These are phyloP conservation scores for Boechera divaricarpa DNA, from an alignment of 345 rosid species.

Conservation along the genomic window DNA sequence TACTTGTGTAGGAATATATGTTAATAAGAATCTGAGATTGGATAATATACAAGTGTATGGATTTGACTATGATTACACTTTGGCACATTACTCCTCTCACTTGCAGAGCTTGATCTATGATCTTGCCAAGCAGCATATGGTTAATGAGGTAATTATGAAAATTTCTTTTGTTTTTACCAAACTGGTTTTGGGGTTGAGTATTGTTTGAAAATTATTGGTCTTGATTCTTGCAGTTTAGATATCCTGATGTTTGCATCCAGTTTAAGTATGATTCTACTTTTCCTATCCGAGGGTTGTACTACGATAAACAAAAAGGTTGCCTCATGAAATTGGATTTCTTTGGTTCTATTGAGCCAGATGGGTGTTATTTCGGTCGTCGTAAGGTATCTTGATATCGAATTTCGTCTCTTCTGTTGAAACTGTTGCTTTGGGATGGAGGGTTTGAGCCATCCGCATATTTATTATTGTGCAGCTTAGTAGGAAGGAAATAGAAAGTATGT, in stretches of 20 bases:
- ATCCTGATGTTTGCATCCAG: slow-evolving; percentile 74
- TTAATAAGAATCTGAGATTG: slow-evolving; percentile 85
- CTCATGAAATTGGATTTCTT: slow-evolving; percentile 96
- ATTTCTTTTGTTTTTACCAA: not conserved
- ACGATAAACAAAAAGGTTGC: slow-evolving; percentile 83
- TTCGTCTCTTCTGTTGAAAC: not conserved
- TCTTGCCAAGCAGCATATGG: slow-evolving; percentile 91
- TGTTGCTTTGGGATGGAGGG: slow-evolving; percentile 7
- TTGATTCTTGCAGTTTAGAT: slow-evolving; percentile 67
- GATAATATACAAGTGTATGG: slow-evolving; percentile 89
- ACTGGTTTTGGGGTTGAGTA: not conserved
- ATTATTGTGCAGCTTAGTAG: slow-evolving; percentile 61
- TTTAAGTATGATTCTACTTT: slow-evolving; percentile 84
- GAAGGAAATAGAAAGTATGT: slow-evolving; percentile 66
- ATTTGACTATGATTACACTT: slow-evolving; percentile 91
- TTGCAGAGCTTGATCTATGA: slow-evolving; percentile 92
- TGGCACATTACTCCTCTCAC: slow-evolving; percentile 85
- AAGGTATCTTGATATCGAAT: slow-evolving; percentile 54
- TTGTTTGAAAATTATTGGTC: not conserved
- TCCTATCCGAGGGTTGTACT: slow-evolving; percentile 90
- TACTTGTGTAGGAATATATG: slow-evolving; percentile 68
- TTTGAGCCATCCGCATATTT: not conserved
- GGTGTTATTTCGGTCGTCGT: slow-evolving; percentile 90
- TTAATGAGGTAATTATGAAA: slow-evolving; percentile 56
- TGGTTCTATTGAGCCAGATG: slow-evolving; percentile 95